A percentile compares a stretch with the other conserved stretches of the same genome.
phyloP scores from a whole-genome alignment of 2,329 filamentous ascomycete genomes.

The Periconia sp. region DNA sequence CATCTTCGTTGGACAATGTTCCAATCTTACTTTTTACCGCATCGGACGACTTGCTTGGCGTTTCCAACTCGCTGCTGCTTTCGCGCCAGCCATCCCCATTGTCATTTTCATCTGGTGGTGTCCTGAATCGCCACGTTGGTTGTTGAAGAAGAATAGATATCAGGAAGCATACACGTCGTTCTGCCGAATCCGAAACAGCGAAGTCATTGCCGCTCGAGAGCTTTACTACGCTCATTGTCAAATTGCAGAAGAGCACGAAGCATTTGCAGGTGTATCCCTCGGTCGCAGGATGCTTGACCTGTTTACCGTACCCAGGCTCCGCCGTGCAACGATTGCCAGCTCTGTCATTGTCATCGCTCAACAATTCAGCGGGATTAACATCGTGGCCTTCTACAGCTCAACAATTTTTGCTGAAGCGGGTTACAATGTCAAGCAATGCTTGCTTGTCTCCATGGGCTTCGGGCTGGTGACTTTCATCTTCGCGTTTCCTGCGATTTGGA shows the following conservation, averaged over 20 bases:
- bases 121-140: conserved; percentile 35
- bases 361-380: conserved; percentile 58
- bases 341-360: conserved; percentile 73
- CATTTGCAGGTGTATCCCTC: conserved; percentile 14
- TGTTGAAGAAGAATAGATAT: conserved; percentile 44
- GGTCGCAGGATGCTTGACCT: conserved; percentile 51
- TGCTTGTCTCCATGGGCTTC: conserved; percentile 59
- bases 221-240: conserved; percentile 46
- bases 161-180: conserved; percentile 41
- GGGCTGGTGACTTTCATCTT: conserved; percentile 61
- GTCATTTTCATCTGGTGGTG: conserved; percentile 35
- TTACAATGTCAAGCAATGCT: conserved; percentile 38
- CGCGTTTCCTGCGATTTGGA: conserved; percentile 59
- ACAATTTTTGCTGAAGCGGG: conserved; percentile 51
- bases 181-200: conserved; percentile 32
- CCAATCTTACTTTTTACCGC: conserved; percentile 36
- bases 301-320: conserved; percentile 67
- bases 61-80: conserved; percentile 31
- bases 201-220: conserved; percentile 45
- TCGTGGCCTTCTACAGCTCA: conserved; percentile 53
- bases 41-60: conserved; percentile 29
- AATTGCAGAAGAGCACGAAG: conserved; percentile 27
- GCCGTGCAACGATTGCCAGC: conserved; percentile 72
- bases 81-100: conserved; percentile 28
- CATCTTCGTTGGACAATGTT: conserved; percentile 39